Evolutionary conservation across 1,284 basidiomycete species (phyloP).

Genomic region (Leccinum subrobustum): DNA sequence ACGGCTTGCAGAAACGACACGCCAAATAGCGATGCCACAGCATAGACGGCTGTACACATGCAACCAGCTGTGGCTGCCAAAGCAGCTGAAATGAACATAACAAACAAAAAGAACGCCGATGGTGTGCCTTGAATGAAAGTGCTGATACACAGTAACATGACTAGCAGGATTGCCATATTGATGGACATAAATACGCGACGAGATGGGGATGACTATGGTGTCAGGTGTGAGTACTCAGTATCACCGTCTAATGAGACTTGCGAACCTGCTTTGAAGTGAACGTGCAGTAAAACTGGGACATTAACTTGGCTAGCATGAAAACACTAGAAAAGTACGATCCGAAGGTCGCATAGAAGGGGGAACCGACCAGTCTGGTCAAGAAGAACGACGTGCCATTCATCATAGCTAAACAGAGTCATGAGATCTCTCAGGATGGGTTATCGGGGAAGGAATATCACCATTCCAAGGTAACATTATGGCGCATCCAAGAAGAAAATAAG

Average conservation of each 20-base stretch:
- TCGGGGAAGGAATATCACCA: constrained; percentile 42
- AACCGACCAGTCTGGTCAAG: constrained; percentile 56
- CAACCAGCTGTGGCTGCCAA: constrained; percentile 64
- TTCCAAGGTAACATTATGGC: constrained; percentile 79
- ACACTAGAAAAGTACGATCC: constrained; percentile 67
- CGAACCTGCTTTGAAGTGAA: constrained; percentile 62
- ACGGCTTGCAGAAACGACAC: constrained; percentile 63
- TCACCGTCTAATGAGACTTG: constrained; percentile 7
- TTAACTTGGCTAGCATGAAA: constrained; percentile 64
- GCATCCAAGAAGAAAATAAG: constrained; percentile 70
- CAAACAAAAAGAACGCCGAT: constrained; percentile 59
- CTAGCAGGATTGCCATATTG: constrained; percentile 47
- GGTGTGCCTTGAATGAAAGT: constrained; percentile 58
- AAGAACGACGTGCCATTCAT: constrained; percentile 80
- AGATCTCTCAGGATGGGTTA: neutral
- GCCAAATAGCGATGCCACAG: constrained; percentile 73
- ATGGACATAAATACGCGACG: constrained; percentile 45
- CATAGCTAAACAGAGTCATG: constrained; percentile 46
- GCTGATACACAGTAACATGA: constrained; percentile 55
- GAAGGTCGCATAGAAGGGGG: constrained; percentile 58
- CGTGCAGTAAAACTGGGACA: constrained; percentile 71
- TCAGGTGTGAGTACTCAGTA: constrained; percentile 29
- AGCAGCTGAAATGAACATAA: constrained; percentile 55
- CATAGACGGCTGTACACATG: constrained; percentile 66
- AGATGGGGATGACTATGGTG: constrained; percentile 44